Conservation (phyloP, 345 rosid genomes). For the Linum lewisii region DNA sequence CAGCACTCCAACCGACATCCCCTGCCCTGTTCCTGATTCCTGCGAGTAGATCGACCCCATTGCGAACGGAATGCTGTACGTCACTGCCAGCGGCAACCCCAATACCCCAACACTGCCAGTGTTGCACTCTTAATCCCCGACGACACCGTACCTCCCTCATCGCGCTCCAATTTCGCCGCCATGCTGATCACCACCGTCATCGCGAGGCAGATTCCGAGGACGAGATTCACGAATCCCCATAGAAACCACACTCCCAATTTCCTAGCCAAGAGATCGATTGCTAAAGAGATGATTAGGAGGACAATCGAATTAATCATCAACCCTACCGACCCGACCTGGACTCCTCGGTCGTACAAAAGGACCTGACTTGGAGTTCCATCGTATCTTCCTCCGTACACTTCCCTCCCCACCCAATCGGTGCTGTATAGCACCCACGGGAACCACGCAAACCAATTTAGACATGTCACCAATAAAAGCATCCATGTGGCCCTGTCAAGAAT, state of each 20-base stretch:
- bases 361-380: slow-evolving; percentile 20
- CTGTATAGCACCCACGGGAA: slow-evolving; percentile 70
- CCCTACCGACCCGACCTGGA: slow-evolving; percentile 70
- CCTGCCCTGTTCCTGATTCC: slow-evolving; percentile 71
- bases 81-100: too few relatives aligned
- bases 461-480: slow-evolving; percentile 59
- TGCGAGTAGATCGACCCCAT: slow-evolving; percentile 72
- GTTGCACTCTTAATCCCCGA: slow-evolving; percentile 34
- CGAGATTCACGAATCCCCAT: slow-evolving; percentile 66
- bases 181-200: too few relatives aligned
- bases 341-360: slow-evolving; percentile 51
- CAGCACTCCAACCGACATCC: slow-evolving; percentile 14
- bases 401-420: slow-evolving; percentile 91
- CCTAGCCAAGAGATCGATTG: too few relatives aligned
- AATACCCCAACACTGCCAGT: slow-evolving; percentile 63
- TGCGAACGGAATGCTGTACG: slow-evolving; percentile 79
- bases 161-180: slow-evolving; percentile 41
- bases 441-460: too few relatives aligned
- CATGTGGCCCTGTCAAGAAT: slow-evolving; percentile 54
- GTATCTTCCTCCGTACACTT: slow-evolving; percentile 73
- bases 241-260: slow-evolving; percentile 48
- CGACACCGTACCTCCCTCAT: slow-evolving; percentile 27
- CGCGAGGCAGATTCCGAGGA: slow-evolving; percentile 47
- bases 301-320: slow-evolving; percentile 70
- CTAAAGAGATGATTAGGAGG: too few relatives aligned